Conservation (phyloP, 768 basidiomycete species). For the Pulveroboletus sp. region DNA sequence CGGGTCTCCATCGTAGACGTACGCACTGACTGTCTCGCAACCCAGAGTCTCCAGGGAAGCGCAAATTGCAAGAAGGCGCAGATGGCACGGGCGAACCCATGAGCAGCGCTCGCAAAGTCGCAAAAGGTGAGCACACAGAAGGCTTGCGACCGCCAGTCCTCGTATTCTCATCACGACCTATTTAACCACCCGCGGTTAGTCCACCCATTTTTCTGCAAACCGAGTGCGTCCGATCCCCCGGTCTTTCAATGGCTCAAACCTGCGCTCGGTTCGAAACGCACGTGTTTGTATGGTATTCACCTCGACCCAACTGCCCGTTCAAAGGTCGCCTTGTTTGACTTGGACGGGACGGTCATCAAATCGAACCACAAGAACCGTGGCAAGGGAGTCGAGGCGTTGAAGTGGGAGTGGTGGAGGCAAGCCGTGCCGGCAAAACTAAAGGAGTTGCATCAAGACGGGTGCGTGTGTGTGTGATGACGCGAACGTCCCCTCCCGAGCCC, state of each 20-base stretch:
- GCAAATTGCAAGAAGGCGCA: slow-evolving; percentile 11
- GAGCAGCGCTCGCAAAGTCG: slow-evolving; percentile 16
- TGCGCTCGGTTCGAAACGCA: slow-evolving; percentile 31
- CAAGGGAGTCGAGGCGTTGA: slow-evolving; percentile 29
- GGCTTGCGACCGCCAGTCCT: background rate
- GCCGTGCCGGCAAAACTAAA: slow-evolving; percentile 60
- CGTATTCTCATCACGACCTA: background rate
- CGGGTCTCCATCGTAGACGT: background rate
- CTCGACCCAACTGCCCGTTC: slow-evolving; percentile 31
- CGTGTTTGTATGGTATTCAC: slow-evolving; percentile 34
- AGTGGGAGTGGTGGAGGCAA: slow-evolving; percentile 67
- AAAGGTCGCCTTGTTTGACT: slow-evolving; percentile 78
- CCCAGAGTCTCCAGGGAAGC: slow-evolving; percentile 16
- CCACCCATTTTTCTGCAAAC: slow-evolving; percentile 40
- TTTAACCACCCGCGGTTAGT: slow-evolving; percentile 19
- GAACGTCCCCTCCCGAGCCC: background rate
- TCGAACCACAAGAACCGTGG: slow-evolving; percentile 28
- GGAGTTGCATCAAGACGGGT: slow-evolving; percentile 59
- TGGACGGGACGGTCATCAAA: slow-evolving; percentile 86
- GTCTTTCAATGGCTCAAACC: slow-evolving; percentile 32
- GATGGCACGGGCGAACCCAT: slow-evolving; percentile 15
- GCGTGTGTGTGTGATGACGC: slow-evolving; percentile 24
- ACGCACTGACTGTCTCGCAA: background rate
- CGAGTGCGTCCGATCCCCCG: slow-evolving; percentile 3
- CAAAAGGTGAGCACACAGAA: slow-evolving; percentile 21